Conservation (phyloP, 176 grass and related monocot genomes). For the Avena sativa region DNA sequence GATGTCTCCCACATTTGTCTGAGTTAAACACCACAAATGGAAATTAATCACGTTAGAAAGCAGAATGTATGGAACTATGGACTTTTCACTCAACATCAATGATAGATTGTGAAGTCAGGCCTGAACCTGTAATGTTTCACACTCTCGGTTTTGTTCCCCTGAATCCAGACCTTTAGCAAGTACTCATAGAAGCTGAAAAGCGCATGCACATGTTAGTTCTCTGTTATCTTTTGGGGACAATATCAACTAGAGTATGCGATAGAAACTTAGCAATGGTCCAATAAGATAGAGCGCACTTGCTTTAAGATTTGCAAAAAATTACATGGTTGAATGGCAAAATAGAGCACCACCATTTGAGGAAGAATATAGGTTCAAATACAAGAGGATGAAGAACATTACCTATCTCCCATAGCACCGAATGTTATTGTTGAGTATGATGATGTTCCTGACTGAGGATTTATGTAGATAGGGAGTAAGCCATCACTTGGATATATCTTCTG, state of each 20-base stretch:
- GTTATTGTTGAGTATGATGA: slow-evolving; percentile 93
- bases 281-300: slow-evolving; percentile 9
- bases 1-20: slow-evolving; percentile 99
- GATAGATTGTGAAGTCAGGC: slow-evolving; percentile 37
- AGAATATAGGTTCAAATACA: slow-evolving; percentile 40
- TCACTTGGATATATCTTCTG: slow-evolving; percentile 96
- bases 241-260: not conserved
- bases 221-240: slow-evolving; percentile 7
- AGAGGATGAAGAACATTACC: slow-evolving; percentile 54
- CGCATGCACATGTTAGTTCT: slow-evolving; percentile 19
- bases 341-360: slow-evolving; percentile 22
- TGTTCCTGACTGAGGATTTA: slow-evolving; percentile 96
- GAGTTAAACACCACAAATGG: slow-evolving; percentile 38
- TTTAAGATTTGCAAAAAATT: slow-evolving; percentile 19
- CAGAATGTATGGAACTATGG: slow-evolving; percentile 12
- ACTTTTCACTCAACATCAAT: slow-evolving; percentile 24
- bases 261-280: slow-evolving; percentile 24
- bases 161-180: slow-evolving; percentile 98
- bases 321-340: slow-evolving; percentile 14
- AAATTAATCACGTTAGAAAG: slow-evolving; percentile 22
- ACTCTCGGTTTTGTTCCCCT: slow-evolving; percentile 95
- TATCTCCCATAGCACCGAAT: slow-evolving; percentile 99
- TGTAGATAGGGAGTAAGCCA: slow-evolving; percentile 94
- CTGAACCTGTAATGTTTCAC: slow-evolving; percentile 94
- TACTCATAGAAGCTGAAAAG: slow-evolving; percentile 98